phyloP scores from a whole-genome alignment of 495 filamentous ascomycete genomes.

The Wilcoxina mikolae region DNA sequence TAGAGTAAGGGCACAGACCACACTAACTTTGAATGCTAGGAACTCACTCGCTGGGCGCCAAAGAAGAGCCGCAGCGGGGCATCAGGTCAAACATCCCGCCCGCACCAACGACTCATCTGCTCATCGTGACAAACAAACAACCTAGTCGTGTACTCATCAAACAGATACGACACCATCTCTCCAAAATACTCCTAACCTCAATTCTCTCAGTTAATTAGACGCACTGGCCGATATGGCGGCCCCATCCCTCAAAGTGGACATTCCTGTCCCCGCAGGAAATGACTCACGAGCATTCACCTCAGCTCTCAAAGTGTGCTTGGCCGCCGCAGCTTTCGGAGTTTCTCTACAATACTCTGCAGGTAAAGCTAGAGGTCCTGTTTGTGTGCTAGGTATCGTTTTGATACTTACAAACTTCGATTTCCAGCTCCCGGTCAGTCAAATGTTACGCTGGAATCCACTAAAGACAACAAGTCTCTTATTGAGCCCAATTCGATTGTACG shows the following conservation, averaged over 20 bases:
- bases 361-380: slow-evolving; percentile 7
- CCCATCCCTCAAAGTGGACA: slow-evolving; percentile 24
- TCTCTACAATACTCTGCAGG: slow-evolving; percentile 23
- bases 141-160: too few species aligned
- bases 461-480: slow-evolving; percentile 25
- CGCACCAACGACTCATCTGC: too few species aligned
- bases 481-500: slow-evolving; percentile 29
- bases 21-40: too few species aligned
- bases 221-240: not conserved
- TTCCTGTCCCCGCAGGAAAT: slow-evolving; percentile 21
- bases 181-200: too few species aligned
- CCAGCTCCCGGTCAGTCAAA: slow-evolving; percentile 17
- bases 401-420: not conserved
- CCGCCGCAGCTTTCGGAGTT: slow-evolving; percentile 22
- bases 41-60: too few species aligned
- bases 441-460: slow-evolving; percentile 20
- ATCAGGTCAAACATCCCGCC: too few species aligned
- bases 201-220: too few species aligned
- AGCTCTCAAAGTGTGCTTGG: slow-evolving; percentile 26
- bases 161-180: too few species aligned
- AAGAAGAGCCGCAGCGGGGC: too few species aligned
- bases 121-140: too few species aligned
- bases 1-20: too few species aligned
- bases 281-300: slow-evolving; percentile 23
- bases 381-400: not conserved